phyloP scores from a whole-genome alignment of 768 basidiomycete species.

The Pisolithus tinctorius region DNA sequence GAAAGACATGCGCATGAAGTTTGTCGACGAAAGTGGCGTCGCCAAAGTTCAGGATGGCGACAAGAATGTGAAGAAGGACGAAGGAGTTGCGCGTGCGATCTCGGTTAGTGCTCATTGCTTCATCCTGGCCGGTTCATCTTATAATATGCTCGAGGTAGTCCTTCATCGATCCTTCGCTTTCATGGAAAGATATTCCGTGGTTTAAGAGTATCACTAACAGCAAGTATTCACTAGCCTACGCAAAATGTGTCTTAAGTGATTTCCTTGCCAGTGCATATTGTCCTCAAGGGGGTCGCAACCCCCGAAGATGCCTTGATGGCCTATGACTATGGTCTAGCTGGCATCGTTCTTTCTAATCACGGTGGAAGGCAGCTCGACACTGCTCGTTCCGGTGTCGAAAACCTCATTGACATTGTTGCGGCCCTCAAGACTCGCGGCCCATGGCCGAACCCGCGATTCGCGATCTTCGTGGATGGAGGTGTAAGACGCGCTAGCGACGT shows the following conservation, averaged over 20 bases:
- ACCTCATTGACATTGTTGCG: slow-evolving; percentile 16
- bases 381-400: slow-evolving; percentile 32
- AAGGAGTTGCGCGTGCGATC: slow-evolving; percentile 88
- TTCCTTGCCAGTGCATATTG: slow-evolving; percentile 41
- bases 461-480: slow-evolving; percentile 41
- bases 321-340: slow-evolving; percentile 30
- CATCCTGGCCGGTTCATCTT: neutral
- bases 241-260: neutral
- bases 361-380: slow-evolving; percentile 51
- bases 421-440: slow-evolving; percentile 5
- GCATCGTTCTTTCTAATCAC: slow-evolving; percentile 54
- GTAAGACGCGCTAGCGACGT: slow-evolving; percentile 44
- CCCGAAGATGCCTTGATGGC: slow-evolving; percentile 41
- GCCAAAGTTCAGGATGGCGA: slow-evolving; percentile 15
- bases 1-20: slow-evolving; percentile 95
- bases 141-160: slow-evolving; percentile 36
- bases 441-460: slow-evolving; percentile 20
- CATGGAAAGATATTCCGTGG: slow-evolving; percentile 77
- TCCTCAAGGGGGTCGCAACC: slow-evolving; percentile 49
- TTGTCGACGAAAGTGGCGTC: slow-evolving; percentile 53
- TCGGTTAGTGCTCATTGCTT: slow-evolving; percentile 39
- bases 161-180: slow-evolving; percentile 85
- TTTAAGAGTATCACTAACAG: slow-evolving; percentile 54
- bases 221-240: slow-evolving; percentile 8
- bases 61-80: slow-evolving; percentile 56